Evolutionary conservation across 1,139 yeast species (phyloP).

Genomic region (Taphrina betulina): DNA sequence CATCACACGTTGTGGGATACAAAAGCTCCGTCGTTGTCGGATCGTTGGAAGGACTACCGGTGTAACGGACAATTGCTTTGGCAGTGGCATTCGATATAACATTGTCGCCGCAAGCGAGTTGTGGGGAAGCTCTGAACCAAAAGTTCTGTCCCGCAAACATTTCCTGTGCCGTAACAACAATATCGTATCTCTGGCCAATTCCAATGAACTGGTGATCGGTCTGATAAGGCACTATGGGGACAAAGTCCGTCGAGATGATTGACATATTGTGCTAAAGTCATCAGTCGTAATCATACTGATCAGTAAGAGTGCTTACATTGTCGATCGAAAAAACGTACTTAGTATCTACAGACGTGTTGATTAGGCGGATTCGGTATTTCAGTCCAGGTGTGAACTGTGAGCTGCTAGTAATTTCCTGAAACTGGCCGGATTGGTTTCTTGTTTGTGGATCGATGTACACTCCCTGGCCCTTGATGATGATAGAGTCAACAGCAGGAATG

Average conservation of each 20-base stretch:
- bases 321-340: conserved; percentile 37
- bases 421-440: conserved; percentile 37
- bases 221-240: conserved; percentile 32
- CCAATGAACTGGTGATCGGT: conserved; percentile 33
- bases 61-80: conserved; percentile 7
- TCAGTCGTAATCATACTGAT: too few relatives aligned
- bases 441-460: conserved; percentile 39
- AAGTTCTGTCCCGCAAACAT: conserved; percentile 33
- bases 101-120: background rate
- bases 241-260: conserved; percentile 36
- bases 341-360: conserved; percentile 43
- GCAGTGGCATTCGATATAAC: background rate
- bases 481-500: conserved; percentile 73
- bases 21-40: background rate
- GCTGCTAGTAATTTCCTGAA: conserved; percentile 35
- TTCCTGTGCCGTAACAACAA: conserved; percentile 46
- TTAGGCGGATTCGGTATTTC: conserved; percentile 41
- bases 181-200: conserved; percentile 69
- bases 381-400: conserved; percentile 36
- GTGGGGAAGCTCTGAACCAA: conserved; percentile 45
- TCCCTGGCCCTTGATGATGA: conserved; percentile 43
- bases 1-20: background rate
- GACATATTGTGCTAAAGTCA: conserved; percentile 47
- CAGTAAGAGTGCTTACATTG: too few relatives aligned
- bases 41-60: background rate